These are phyloP conservation scores for Neurospora discreta DNA, from an alignment of 495 filamentous ascomycete genomes.

Conservation along the genomic window DNA sequence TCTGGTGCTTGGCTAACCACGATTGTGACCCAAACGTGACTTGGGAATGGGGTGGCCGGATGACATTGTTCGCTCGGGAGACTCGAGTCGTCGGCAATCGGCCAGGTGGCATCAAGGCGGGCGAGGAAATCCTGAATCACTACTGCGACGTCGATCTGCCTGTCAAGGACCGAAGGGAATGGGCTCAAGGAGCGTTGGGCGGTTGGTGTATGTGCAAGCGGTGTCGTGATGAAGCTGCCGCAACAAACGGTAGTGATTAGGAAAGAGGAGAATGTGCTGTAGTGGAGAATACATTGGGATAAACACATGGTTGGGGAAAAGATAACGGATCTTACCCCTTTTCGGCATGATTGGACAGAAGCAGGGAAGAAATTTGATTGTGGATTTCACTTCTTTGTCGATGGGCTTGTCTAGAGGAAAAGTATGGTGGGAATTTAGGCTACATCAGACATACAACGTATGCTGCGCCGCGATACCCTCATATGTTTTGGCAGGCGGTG, in stretches of 20 bases:
- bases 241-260: not conserved
- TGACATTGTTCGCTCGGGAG: conserved; percentile 49
- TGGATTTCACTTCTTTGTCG: not conserved
- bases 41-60: conserved; percentile 88
- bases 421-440: not conserved
- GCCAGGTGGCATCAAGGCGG: conserved; percentile 52
- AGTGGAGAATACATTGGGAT: not conserved
- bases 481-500: not conserved
- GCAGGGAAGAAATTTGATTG: not conserved
- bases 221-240: conserved; percentile 46
- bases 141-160: conserved; percentile 81
- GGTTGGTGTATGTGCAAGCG: conserved; percentile 74
- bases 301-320: not conserved
- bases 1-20: conserved; percentile 70
- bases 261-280: not conserved
- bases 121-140: conserved; percentile 81
- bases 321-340: not conserved
- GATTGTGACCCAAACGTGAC: conserved; percentile 85
- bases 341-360: not conserved
- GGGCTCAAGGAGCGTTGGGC: conserved; percentile 75
- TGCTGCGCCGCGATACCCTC: not conserved
- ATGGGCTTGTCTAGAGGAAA: not conserved
- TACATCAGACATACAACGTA: not conserved
- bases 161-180: conserved; percentile 74
- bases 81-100: conserved; percentile 26